Evolutionary conservation across 2,329 filamentous ascomycete species (phyloP).

Genomic region (Apiospora sp.): DNA sequence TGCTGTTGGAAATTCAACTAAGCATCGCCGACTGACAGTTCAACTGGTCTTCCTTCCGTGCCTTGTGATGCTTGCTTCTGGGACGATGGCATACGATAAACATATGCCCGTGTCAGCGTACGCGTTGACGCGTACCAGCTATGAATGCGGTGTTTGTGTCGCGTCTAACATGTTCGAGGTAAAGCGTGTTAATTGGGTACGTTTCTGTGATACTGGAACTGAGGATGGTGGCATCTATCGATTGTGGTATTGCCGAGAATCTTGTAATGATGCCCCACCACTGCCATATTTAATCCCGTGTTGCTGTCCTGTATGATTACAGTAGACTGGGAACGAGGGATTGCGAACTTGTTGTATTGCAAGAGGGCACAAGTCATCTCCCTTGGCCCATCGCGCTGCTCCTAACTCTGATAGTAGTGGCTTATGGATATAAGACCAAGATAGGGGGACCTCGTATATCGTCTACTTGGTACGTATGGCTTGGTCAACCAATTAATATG

Average conservation of each 20-base stretch:
- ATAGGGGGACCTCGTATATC: neutral
- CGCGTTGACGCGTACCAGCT: neutral
- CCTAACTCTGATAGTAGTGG: too few relatives aligned
- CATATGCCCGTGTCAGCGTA: neutral
- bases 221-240: too few relatives aligned
- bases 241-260: too few relatives aligned
- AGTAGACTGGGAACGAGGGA: too few relatives aligned
- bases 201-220: neutral
- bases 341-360: too few relatives aligned
- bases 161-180: neutral
- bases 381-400: too few relatives aligned
- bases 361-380: too few relatives aligned
- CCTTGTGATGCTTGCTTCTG: neutral
- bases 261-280: too few relatives aligned
- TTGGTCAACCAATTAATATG: too few relatives aligned
- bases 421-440: neutral
- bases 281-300: too few relatives aligned
- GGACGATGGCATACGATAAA: neutral
- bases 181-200: neutral
- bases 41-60: neutral
- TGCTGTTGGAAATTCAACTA: slow-evolving; percentile 9
- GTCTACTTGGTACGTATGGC: too few relatives aligned
- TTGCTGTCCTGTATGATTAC: too few relatives aligned
- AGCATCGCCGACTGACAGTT: slow-evolving; percentile 4
- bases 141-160: neutral